Conservation (phyloP, 768 basidiomycete genomes). For the Dendrothele bispora region DNA sequence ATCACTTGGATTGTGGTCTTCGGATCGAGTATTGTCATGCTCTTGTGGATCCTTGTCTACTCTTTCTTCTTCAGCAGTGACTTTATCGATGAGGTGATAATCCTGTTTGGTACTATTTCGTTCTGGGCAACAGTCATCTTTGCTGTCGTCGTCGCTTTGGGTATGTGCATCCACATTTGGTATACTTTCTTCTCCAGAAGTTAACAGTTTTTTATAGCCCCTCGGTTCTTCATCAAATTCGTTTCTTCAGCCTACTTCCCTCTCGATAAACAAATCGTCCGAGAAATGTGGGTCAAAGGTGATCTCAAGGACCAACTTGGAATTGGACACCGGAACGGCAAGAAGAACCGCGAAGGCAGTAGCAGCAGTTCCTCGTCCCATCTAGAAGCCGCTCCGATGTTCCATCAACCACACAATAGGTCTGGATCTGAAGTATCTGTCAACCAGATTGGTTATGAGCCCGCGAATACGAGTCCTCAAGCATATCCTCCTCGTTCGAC, state of each 20-base stretch:
- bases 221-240: slow-evolving; percentile 80
- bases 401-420: slow-evolving; percentile 57
- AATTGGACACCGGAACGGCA: slow-evolving; percentile 59
- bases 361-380: no score
- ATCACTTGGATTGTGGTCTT: slow-evolving; percentile 83
- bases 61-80: slow-evolving; percentile 74
- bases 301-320: slow-evolving; percentile 83
- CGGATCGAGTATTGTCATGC: slow-evolving; percentile 79
- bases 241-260: slow-evolving; percentile 70
- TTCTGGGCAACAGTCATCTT: slow-evolving; percentile 86
- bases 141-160: slow-evolving; percentile 67
- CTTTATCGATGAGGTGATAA: slow-evolving; percentile 69
- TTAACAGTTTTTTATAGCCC: slow-evolving; percentile 46
- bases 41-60: slow-evolving; percentile 87
- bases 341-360: slow-evolving; percentile 31
- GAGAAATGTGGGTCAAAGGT: slow-evolving; percentile 88
- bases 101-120: slow-evolving; percentile 74
- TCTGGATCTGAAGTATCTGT: slow-evolving; percentile 63
- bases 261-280: slow-evolving; percentile 85
- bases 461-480: slow-evolving; percentile 35
- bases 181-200: slow-evolving; percentile 4
- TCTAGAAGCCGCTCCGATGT: slow-evolving; percentile 75
- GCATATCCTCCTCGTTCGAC: slow-evolving; percentile 37
- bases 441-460: slow-evolving; percentile 46
- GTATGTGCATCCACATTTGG: slow-evolving; percentile 37